phyloP scores from a whole-genome alignment of 2,329 filamentous ascomycete species.

The Aspergillus texensis region DNA sequence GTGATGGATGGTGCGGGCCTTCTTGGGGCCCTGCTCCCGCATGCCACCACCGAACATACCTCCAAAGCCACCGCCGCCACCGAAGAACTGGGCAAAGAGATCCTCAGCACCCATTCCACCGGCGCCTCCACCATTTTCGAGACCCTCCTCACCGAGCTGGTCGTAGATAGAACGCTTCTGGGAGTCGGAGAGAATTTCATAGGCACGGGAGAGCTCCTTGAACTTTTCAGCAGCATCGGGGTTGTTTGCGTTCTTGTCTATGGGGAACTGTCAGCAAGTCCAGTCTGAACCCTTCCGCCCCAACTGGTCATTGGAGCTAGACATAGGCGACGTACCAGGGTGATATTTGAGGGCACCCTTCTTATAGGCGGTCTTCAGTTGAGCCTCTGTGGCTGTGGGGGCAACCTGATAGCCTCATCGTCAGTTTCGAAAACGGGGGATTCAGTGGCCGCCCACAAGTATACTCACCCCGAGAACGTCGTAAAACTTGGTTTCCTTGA shows the following conservation, averaged over 20 bases:
- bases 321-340: slow-evolving; percentile 68
- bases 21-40: slow-evolving; percentile 78
- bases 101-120: slow-evolving; percentile 95
- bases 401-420: slow-evolving; percentile 61
- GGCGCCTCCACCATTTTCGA: slow-evolving; percentile 80
- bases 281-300: background rate
- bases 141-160: slow-evolving; percentile 94
- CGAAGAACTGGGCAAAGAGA: slow-evolving; percentile 96
- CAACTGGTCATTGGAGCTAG: background rate
- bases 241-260: slow-evolving; percentile 96
- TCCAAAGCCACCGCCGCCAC: slow-evolving; percentile 70
- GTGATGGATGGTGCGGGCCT: slow-evolving; percentile 96
- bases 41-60: slow-evolving; percentile 80
- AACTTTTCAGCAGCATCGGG: slow-evolving; percentile 95
- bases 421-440: slow-evolving; percentile 20
- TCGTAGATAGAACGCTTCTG: slow-evolving; percentile 94
- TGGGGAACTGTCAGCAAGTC: slow-evolving; percentile 8
- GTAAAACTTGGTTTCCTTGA: slow-evolving; percentile 55
- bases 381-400: slow-evolving; percentile 76
- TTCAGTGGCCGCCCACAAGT: background rate
- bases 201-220: slow-evolving; percentile 95
- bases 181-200: slow-evolving; percentile 88
- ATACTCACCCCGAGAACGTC: slow-evolving; percentile 50
- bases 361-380: slow-evolving; percentile 93
- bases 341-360: slow-evolving; percentile 89